Evolutionary conservation across 257 asterid genomes (phyloP).

Genomic region (Nicotiana benthamiana): DNA sequence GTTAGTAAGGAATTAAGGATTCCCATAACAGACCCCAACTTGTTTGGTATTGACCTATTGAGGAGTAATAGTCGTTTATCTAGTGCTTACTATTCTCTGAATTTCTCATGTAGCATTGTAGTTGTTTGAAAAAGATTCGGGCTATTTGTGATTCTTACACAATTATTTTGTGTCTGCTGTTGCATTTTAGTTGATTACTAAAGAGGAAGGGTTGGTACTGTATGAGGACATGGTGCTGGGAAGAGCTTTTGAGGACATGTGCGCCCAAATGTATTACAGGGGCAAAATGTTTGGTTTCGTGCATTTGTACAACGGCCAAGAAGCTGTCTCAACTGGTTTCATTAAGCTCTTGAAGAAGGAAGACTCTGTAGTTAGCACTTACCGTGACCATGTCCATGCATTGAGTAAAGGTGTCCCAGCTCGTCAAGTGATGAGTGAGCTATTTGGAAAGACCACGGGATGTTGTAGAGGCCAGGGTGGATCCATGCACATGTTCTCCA

Average conservation of each 20-base stretch:
- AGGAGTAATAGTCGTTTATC: too few species aligned
- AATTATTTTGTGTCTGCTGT: background rate
- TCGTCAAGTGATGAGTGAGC: slow-evolving; percentile 94
- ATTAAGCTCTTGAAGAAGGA: slow-evolving; percentile 77
- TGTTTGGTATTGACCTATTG: too few species aligned
- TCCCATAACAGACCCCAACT: too few species aligned
- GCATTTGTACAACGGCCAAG: slow-evolving; percentile 95
- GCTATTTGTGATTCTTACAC: background rate
- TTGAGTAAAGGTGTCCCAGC: slow-evolving; percentile 97
- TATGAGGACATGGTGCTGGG: slow-evolving; percentile 91
- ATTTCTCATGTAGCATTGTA: background rate
- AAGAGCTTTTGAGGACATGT: slow-evolving; percentile 90
- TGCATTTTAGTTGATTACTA: slow-evolving; percentile 51
- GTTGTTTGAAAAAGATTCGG: background rate
- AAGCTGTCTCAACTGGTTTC: slow-evolving; percentile 95
- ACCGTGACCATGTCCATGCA: slow-evolving; percentile 95
- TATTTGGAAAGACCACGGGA: slow-evolving; percentile 94
- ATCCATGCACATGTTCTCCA: slow-evolving; percentile 99
- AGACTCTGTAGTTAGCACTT: slow-evolving; percentile 87
- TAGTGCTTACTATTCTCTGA: background rate
- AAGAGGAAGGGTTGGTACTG: slow-evolving; percentile 75
- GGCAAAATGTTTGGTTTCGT: slow-evolving; percentile 99
- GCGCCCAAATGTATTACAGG: slow-evolving; percentile 98
- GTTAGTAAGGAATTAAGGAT: too few species aligned
- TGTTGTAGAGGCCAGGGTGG: slow-evolving; percentile 99